phyloP scores from a whole-genome alignment of 2,329 filamentous ascomycete genomes.

The Magnaporthiopsis incrustans region DNA sequence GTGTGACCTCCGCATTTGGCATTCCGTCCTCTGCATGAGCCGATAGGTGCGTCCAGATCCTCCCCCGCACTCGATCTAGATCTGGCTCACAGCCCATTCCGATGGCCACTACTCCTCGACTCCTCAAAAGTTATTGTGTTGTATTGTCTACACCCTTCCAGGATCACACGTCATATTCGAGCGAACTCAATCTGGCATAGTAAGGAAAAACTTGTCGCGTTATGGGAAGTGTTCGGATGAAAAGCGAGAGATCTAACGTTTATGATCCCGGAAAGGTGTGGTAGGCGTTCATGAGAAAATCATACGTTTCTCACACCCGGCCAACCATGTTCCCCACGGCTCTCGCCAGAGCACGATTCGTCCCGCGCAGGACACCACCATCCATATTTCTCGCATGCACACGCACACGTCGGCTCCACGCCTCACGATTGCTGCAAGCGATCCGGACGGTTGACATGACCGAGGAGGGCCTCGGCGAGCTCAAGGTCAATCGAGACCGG shows the following conservation, averaged over 20 bases:
- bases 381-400: not conserved
- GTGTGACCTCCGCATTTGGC: not conserved
- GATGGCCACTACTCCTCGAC: too few species aligned
- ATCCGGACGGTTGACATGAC: not conserved
- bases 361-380: not conserved
- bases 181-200: too few species aligned
- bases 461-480: constrained; percentile 5
- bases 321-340: not conserved
- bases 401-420: not conserved
- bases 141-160: too few species aligned
- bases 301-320: not conserved
- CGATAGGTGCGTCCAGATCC: not conserved
- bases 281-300: too few species aligned
- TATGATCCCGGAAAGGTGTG: too few species aligned
- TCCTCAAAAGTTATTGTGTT: too few species aligned
- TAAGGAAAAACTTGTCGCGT: too few species aligned
- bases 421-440: not conserved
- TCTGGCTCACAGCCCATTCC: not conserved
- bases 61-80: not conserved
- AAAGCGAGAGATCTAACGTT: too few species aligned
- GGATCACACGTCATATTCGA: too few species aligned
- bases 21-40: not conserved
- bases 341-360: not conserved
- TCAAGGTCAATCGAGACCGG: constrained; percentile 10
- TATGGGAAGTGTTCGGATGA: too few species aligned